A percentile compares a stretch with the other conserved stretches of the same genome.
These are phyloP conservation scores for Gigaspora rosea DNA, from an alignment of 192 early-diverging fungal genomes.

Conservation along the genomic window DNA sequence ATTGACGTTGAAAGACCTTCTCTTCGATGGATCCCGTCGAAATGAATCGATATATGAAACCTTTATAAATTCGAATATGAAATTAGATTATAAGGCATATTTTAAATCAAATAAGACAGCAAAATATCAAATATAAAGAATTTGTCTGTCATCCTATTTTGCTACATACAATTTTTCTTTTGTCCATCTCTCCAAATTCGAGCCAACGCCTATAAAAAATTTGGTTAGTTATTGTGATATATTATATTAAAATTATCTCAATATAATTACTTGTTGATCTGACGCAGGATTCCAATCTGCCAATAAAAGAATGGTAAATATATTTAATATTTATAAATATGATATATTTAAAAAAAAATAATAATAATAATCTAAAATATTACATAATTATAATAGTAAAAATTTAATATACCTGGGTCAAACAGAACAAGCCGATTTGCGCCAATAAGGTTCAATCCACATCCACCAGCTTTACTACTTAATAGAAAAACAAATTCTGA, in stretches of 20 bases:
- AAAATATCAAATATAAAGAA: too few relatives aligned
- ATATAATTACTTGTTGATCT: constrained; percentile 69
- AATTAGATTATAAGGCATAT: background rate
- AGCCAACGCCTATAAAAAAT: constrained; percentile 61
- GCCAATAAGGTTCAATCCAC: constrained; percentile 97
- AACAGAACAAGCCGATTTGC: constrained; percentile 96
- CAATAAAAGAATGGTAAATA: background rate
- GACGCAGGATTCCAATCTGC: constrained; percentile 96
- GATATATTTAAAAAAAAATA: too few relatives aligned
- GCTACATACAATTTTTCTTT: constrained; percentile 63
- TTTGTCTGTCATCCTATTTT: too few relatives aligned
- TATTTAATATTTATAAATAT: too few relatives aligned
- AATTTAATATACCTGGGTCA: constrained; percentile 62
- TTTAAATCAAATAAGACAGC: background rate
- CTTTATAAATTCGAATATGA: constrained; percentile 43
- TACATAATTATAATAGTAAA: background rate
- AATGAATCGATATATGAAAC: constrained; percentile 98
- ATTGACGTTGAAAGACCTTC: constrained; percentile 97
- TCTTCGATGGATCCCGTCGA: constrained; percentile 98
- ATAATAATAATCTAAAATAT: background rate
- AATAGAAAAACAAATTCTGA: constrained; percentile 92
- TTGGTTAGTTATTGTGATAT: background rate
- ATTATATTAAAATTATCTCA: background rate
- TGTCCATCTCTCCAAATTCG: constrained; percentile 90
- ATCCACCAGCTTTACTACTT: constrained; percentile 98